Base-by-base conservation (phyloP, 176 grass and related monocot genomes). In the Carex myosuroides region DNA sequence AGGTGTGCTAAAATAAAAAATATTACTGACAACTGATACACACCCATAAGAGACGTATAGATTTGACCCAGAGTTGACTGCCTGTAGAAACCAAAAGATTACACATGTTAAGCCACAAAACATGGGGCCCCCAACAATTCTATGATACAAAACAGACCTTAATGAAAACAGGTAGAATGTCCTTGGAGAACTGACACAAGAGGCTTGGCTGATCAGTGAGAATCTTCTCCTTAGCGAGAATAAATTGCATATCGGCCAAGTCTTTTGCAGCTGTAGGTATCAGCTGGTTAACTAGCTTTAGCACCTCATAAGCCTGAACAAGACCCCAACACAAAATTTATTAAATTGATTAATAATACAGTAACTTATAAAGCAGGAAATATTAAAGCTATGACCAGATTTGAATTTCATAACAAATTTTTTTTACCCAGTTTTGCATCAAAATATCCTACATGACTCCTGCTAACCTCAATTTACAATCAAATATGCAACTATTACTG, bases 11-110 rank as follows among this genome's bases (percentile, higher is more conserved):
- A 95, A 93, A 73, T 99, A 93, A 88, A 90, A 90, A 79, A 99
- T 99, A 87, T 93, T 95, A 84, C 90, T 93, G 53, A 93, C 91
- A 48, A 94, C 89, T 57, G 96, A 94, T 83, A 92, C 83, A 86
- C 93, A 99, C 9, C 86, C 93, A 88, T 92, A 99, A 60, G 89
- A 95, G 86, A 93, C 86, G 61, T 84, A 89, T 1, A 87, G 64
- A 88, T 99, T 99, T 86, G 96, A 91, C 81, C 96, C 93, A 89
- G 89, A 90, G 72, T 99, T 92, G 22, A 99, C 96, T 20, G 87
- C 87, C 96, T 99, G 88, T 76, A 85, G 32, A 87, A 79, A 58
- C 79, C 20, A 87, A 71, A 70, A 88, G 63, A 57, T 84, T 84
- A 52, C 63, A 85, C 70, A 87, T 81, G 67, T 86, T 35, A 85